Evolutionary conservation across 306 rosid species (phyloP), one percentile per base, ranked within the genome.

Genomic region (Sophora flavescens): DNA sequence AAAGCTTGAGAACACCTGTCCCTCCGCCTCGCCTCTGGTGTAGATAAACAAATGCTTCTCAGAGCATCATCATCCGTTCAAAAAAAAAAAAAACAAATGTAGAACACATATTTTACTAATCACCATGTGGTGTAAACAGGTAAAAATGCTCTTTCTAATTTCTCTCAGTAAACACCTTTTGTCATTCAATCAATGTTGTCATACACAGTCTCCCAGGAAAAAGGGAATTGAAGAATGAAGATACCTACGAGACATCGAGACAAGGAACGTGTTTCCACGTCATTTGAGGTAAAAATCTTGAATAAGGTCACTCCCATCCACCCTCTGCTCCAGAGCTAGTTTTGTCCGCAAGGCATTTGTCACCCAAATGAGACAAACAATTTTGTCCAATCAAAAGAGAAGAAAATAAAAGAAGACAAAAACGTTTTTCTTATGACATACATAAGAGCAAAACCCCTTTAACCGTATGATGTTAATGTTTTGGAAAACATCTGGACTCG

Each of bases 391-490:
- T 12, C 33, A 15, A 18, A 70, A 54, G 12, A 45, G 12, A 70
- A 32, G 4, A 7, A 66, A 52, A 15, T 38, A 33, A 3, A 65
- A 70, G 10, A 32, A 14, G 39, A 74, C 73, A 82, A 30, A 1
- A 78, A 50, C 45, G 32, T 70, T 66, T 78, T 69, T 9, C 64
- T 38, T 14, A 26, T 66, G 75, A 67, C 45, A 58, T 32, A 39
- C 67, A 72, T 64, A 80, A 72, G 68, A 73, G 54, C 54, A 80
- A 64, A 72, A 44, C 54, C n/a, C 28, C 58, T 69, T 73, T 16
- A 11, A 15, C 75, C 78, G 61, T 72, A 74, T 74, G 79, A 81
- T 70, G 74, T 60, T 39, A 77, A 85, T 70, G 64, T 59, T 63
- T 16, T 28, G 74, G 17, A 66, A 67, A 67, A 38, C 47, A 58